phyloP scores from a whole-genome alignment of 345 rosid genomes.

The Brassica juncea region DNA sequence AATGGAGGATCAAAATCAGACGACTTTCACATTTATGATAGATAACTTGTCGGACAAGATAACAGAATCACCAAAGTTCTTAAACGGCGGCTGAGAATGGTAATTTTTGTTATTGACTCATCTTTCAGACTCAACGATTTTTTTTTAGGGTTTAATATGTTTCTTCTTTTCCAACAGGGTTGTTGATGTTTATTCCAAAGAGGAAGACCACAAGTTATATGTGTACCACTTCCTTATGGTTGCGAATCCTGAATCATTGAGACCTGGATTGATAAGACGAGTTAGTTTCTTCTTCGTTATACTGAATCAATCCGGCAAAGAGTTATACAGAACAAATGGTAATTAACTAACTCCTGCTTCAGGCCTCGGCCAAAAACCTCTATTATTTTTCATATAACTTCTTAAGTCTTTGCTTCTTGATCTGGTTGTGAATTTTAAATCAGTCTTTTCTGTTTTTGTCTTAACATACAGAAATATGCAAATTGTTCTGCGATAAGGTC shows the following conservation, averaged over 20 bases:
- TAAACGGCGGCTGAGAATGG: constrained; percentile 4
- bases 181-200: background rate
- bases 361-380: background rate
- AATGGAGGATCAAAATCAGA: constrained; percentile 5
- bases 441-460: background rate
- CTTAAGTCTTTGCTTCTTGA: background rate
- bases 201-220: background rate
- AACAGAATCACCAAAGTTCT: background rate
- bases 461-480: background rate
- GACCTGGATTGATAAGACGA: background rate
- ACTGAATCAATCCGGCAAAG: constrained; percentile 12
- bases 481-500: constrained; percentile 3
- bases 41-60: constrained; percentile 14
- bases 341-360: background rate
- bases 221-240: background rate
- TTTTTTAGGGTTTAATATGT: background rate
- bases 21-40: constrained; percentile 13
- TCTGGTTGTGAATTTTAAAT: background rate
- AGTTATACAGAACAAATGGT: background rate
- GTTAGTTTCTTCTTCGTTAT: background rate
- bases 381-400: background rate
- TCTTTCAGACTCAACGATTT: background rate
- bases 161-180: background rate
- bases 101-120: background rate
- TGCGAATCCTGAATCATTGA: background rate